phyloP scores from a whole-genome alignment of 177 flowering plant species.

The Vitis hybrid region DNA sequence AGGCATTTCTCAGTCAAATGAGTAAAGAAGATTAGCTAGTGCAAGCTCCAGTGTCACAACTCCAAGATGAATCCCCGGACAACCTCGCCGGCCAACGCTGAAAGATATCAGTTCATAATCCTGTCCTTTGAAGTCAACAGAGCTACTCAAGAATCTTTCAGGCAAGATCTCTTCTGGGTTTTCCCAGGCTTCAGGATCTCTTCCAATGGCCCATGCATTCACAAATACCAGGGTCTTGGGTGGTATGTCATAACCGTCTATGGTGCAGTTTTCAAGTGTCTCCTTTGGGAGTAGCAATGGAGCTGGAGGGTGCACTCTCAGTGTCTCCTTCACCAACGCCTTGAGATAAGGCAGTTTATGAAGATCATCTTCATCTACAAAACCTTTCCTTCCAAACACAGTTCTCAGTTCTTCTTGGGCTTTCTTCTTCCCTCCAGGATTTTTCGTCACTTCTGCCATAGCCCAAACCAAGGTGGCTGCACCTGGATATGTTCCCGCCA shows the following conservation, averaged over 20 bases:
- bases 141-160: conserved; percentile 5
- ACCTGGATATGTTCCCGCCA: conserved; percentile 9
- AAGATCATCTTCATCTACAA: conserved; percentile 7
- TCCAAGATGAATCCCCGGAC: conserved; percentile 1
- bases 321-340: conserved; percentile 3
- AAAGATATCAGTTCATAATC: conserved; percentile 7
- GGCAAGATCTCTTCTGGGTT: conserved; percentile 2
- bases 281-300: conserved; percentile 6
- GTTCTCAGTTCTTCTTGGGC: conserved; percentile 18
- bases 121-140: conserved; percentile 6
- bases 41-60: background rate
- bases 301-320: conserved; percentile 18
- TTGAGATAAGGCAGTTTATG: conserved; percentile 16
- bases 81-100: background rate
- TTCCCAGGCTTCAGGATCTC: conserved; percentile 3
- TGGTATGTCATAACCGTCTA: background rate
- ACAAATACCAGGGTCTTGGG: background rate
- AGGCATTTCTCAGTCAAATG: conserved; percentile 3
- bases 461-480: conserved; percentile 8
- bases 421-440: conserved; percentile 14
- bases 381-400: conserved; percentile 7
- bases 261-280: background rate
- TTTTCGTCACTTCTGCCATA: conserved; percentile 13
- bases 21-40: background rate
- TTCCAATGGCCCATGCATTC: conserved; percentile 1